Evolutionary conservation across 345 rosid species (phyloP).

Genomic region (Odontarrhena argentea): DNA sequence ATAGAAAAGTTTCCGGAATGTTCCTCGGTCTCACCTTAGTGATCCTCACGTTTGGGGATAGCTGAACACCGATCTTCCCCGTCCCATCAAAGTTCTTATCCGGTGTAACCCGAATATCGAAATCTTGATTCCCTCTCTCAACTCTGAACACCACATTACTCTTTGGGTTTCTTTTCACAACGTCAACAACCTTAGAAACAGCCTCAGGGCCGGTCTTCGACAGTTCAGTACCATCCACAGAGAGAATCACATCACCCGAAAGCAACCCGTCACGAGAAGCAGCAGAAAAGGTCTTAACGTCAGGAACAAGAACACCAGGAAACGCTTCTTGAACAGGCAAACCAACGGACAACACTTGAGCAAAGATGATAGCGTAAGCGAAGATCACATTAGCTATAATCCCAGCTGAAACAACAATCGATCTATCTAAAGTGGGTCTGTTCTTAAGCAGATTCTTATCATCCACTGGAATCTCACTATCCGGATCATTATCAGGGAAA

Average conservation of each 20-base stretch:
- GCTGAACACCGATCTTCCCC: slow-evolving; percentile 88
- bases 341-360: slow-evolving; percentile 84
- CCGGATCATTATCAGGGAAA: slow-evolving; percentile 96
- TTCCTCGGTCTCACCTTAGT: slow-evolving; percentile 63
- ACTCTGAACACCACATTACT: slow-evolving; percentile 64
- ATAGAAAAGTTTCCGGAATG: slow-evolving; percentile 59
- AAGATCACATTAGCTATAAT: slow-evolving; percentile 83
- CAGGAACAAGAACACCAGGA: slow-evolving; percentile 92
- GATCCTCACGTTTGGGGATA: slow-evolving; percentile 78
- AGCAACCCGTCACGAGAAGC: slow-evolving; percentile 92
- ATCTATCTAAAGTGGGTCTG: slow-evolving; percentile 81
- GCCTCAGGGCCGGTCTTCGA: slow-evolving; percentile 60
- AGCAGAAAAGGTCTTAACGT: slow-evolving; percentile 77
- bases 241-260: slow-evolving; percentile 76
- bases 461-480: slow-evolving; percentile 76
- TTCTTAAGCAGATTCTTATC: slow-evolving; percentile 87
- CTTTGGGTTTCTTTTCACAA: slow-evolving; percentile 64
- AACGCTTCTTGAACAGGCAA: slow-evolving; percentile 90
- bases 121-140: slow-evolving; percentile 58
- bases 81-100: slow-evolving; percentile 81
- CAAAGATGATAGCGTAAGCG: slow-evolving; percentile 74
- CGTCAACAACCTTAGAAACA: slow-evolving; percentile 70
- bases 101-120: slow-evolving; percentile 70
- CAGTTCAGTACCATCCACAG: slow-evolving; percentile 61
- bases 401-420: slow-evolving; percentile 87